phyloP scores from a whole-genome alignment of 352 stramenopile genomes.

The Thraustochytrium sp. region DNA sequence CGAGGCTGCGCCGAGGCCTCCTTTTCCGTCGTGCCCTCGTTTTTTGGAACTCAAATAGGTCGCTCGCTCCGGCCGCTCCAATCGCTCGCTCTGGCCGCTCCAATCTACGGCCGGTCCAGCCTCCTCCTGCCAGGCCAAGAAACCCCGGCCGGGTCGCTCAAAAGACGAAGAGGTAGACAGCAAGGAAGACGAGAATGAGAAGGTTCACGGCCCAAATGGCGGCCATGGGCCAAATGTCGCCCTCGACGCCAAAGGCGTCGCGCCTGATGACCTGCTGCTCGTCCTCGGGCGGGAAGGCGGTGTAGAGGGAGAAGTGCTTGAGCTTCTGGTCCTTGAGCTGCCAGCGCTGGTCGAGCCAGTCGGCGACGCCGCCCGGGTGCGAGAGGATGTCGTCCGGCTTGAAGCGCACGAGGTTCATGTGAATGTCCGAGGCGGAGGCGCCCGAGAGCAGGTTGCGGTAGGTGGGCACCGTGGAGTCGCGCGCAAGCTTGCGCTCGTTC shows the following conservation, averaged over 20 bases:
- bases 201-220: constrained; percentile 26
- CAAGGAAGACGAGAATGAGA: background rate
- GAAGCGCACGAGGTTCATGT: constrained; percentile 19
- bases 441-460: constrained; percentile 24
- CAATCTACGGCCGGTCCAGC: too few species aligned
- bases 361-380: background rate
- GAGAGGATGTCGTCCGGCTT: background rate
- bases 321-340: constrained; percentile 12
- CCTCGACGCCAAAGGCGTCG: constrained; percentile 27
- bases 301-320: constrained; percentile 24
- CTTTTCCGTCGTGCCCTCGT: too few species aligned
- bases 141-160: too few species aligned
- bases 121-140: too few species aligned
- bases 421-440: background rate
- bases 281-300: background rate
- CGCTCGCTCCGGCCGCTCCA: too few species aligned
- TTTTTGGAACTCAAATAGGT: too few species aligned
- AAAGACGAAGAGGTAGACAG: constrained; percentile 24
- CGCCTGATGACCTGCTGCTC: background rate
- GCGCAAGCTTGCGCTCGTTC: background rate
- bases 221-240: background rate
- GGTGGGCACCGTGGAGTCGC: background rate
- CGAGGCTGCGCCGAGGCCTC: too few species aligned
- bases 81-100: too few species aligned
- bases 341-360: constrained; percentile 33